These are phyloP conservation scores for Rhodotorula diobovata DNA, from an alignment of 768 basidiomycete species.

Conservation along the genomic window DNA sequence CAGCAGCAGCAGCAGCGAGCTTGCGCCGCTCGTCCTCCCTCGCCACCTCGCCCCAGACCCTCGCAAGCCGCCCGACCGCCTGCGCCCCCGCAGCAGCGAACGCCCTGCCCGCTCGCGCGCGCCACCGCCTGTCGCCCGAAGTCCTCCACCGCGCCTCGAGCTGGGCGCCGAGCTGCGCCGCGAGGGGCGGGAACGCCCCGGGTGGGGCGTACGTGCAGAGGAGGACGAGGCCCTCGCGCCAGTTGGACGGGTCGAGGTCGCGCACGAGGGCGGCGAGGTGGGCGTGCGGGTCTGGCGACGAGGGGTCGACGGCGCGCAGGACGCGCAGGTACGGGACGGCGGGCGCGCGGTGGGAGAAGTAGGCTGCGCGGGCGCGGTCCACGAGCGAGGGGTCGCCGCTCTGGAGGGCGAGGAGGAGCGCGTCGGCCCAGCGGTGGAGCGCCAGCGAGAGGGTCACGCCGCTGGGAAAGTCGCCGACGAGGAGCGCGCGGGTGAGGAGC, in stretches of 20 bases:
- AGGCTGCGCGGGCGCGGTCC: constrained; percentile 80
- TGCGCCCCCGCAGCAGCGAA: constrained; percentile 79
- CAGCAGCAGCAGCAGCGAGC: too few species aligned
- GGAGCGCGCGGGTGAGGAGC: not conserved
- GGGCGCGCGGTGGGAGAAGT: constrained; percentile 73
- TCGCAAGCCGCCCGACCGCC: constrained; percentile 71
- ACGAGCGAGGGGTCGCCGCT: constrained; percentile 77
- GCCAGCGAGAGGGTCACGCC: constrained; percentile 81
- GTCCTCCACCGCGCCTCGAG: constrained; percentile 76
- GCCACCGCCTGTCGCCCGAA: constrained; percentile 52
- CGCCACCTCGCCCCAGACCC: constrained; percentile 61
- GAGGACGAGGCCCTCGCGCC: constrained; percentile 95
- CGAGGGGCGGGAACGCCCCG: constrained; percentile 71
- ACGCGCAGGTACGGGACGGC: constrained; percentile 81
- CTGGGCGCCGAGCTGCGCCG: constrained; percentile 84
- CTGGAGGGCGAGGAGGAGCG: constrained; percentile 84
- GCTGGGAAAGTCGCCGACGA: not conserved
- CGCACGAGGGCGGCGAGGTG: constrained; percentile 72
- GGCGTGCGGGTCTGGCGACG: constrained; percentile 47
- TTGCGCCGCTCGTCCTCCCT: not conserved
- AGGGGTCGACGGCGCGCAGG: constrained; percentile 84
- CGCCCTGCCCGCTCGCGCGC: constrained; percentile 85
- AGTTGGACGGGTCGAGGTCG: constrained; percentile 96
- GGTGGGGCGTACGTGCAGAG: constrained; percentile 88
- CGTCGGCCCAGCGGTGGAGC: constrained; percentile 85